These are phyloP conservation scores for sunflower (Helianthus annuus) DNA, from an alignment of 129 eudicot genomes.

Conservation along the genomic window HanXRQr2.0-SUNRISE NC_035436.2:113585291-113585790, in stretches of 20 bases:
- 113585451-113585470: slow-evolving; percentile 95
- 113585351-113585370: slow-evolving; percentile 12
- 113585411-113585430: neutral
- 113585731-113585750: slow-evolving; percentile 8
- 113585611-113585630: slow-evolving; percentile 95
- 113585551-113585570: neutral
- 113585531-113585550: slow-evolving; percentile 52
- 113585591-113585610: slow-evolving; percentile 10
- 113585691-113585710: slow-evolving; percentile 72
- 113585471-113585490: slow-evolving; percentile 96
- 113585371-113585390: neutral
- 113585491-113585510: slow-evolving; percentile 98
- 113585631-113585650: slow-evolving; percentile 95
- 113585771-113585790: neutral
- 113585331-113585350: slow-evolving; percentile 97
- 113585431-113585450: slow-evolving; percentile 99
- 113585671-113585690: slow-evolving; percentile 89
- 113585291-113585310: slow-evolving; percentile 97
- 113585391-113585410: neutral
- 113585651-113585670: slow-evolving; percentile 95
- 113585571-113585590: neutral
- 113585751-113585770: neutral
- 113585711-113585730: slow-evolving; percentile 62
- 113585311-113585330: slow-evolving; percentile 96
- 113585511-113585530: slow-evolving; percentile 85